These are phyloP conservation scores for Colletotrichum echinochloae DNA, from an alignment of 2,329 filamentous ascomycete species.

Conservation along the genomic window DNA sequence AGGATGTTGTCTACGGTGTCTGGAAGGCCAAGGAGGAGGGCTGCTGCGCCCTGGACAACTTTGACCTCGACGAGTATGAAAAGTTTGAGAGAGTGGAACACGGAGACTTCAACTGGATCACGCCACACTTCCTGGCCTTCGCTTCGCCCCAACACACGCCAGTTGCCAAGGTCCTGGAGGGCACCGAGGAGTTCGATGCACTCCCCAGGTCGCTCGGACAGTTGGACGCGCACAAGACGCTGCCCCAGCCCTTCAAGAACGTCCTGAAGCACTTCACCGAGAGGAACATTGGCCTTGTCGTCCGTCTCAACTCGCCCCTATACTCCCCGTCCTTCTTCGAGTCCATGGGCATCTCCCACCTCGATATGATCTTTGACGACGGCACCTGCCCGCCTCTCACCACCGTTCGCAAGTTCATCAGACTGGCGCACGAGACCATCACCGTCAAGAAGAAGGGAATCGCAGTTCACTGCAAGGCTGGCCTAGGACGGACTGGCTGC, in stretches of 20 bases:
- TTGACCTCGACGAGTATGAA: conserved; percentile 97
- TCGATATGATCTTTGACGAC: conserved; percentile 99
- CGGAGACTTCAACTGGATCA: conserved; percentile 99
- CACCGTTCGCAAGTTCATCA: conserved; percentile 95
- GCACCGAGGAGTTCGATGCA: conserved; percentile 78
- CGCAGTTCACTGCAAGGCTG: conserved; percentile 98
- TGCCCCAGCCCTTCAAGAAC: conserved; percentile 94
- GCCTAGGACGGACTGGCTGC: conserved; percentile 93
- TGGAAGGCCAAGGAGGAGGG: conserved; percentile 99
- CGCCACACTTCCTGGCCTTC: conserved; percentile 93
- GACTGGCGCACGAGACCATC: conserved; percentile 94
- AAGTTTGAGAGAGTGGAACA: conserved; percentile 95
- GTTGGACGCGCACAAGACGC: conserved; percentile 74
- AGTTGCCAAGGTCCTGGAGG: conserved; percentile 76
- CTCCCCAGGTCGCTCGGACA: conserved; percentile 82
- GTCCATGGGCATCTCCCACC: conserved; percentile 90
- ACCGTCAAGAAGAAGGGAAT: conserved; percentile 91
- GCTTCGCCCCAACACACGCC: conserved; percentile 91
- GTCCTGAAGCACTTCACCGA: conserved; percentile 90
- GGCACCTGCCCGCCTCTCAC: conserved; percentile 92
- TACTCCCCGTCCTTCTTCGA: conserved; percentile 99
- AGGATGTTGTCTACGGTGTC: conserved; percentile 97
- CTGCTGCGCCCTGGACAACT: conserved; percentile 90
- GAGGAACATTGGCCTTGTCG: conserved; percentile 90
- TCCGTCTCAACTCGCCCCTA: conserved; percentile 93